phyloP scores from a whole-genome alignment of 768 basidiomycete species.

The Stropharia rugosoannulata region DNA sequence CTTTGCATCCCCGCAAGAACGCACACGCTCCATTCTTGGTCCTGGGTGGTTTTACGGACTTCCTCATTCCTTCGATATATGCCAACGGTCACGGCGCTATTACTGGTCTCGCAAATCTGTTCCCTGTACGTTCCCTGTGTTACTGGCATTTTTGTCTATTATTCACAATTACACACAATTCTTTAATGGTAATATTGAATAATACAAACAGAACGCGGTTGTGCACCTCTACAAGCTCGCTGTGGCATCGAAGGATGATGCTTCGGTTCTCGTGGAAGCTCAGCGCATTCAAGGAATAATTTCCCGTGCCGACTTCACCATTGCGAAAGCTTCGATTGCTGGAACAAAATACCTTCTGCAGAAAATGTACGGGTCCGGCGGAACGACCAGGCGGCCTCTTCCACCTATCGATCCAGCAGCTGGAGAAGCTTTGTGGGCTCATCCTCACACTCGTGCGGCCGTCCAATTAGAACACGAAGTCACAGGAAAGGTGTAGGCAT shows the following conservation, averaged over 20 bases:
- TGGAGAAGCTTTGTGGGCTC: slow-evolving; percentile 67
- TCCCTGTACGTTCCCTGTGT: slow-evolving; percentile 51
- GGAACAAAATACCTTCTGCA: slow-evolving; percentile 84
- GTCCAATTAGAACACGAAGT: slow-evolving; percentile 62
- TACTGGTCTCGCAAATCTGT: slow-evolving; percentile 84
- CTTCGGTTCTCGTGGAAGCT: slow-evolving; percentile 62
- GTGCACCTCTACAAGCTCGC: slow-evolving; percentile 63
- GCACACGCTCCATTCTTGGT: slow-evolving; percentile 73
- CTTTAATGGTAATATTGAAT: not conserved
- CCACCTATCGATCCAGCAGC: slow-evolving; percentile 56
- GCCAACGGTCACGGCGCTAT: slow-evolving; percentile 86
- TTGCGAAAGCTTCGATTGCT: slow-evolving; percentile 71
- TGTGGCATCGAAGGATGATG: slow-evolving; percentile 52
- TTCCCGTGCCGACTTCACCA: slow-evolving; percentile 77
- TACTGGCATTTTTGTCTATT: slow-evolving; percentile 5
- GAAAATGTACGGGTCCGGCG: slow-evolving; percentile 80
- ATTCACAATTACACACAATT: not conserved
- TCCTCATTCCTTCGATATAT: slow-evolving; percentile 70
- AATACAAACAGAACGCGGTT: slow-evolving; percentile 47
- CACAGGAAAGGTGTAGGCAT: slow-evolving; percentile 35
- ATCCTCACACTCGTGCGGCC: slow-evolving; percentile 70
- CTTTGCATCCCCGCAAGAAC: slow-evolving; percentile 67
- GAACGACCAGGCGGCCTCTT: slow-evolving; percentile 75
- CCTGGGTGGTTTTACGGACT: slow-evolving; percentile 84
- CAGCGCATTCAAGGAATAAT: slow-evolving; percentile 78